These are phyloP conservation scores for Penicillium desertorum DNA, from an alignment of 495 filamentous ascomycete genomes.

Conservation along the genomic window DNA sequence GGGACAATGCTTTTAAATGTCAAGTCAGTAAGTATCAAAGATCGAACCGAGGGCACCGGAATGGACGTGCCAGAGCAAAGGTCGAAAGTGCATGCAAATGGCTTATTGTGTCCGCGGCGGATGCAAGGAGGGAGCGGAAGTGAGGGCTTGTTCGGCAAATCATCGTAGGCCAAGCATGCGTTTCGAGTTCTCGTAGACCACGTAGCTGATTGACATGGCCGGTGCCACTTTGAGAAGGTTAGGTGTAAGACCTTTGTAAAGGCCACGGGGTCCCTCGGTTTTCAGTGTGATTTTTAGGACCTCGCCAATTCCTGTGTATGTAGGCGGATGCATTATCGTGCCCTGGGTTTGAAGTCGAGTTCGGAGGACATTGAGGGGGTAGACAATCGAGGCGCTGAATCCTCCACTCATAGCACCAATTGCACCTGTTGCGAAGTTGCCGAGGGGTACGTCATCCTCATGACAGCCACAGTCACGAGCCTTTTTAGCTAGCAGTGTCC, in stretches of 20 bases:
- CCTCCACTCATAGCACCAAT: constrained; percentile 90
- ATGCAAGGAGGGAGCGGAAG: constrained; percentile 1
- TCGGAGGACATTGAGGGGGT: constrained; percentile 91
- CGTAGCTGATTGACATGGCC: constrained; percentile 94
- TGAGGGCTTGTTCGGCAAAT: constrained; percentile 16
- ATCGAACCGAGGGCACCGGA: background rate
- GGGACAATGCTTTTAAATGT: constrained; percentile 7
- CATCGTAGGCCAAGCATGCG: constrained; percentile 67
- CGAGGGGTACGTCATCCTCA: constrained; percentile 76
- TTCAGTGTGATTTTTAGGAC: constrained; percentile 77
- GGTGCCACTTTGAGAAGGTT: constrained; percentile 97
- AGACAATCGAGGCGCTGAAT: constrained; percentile 90
- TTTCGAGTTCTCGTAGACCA: constrained; percentile 97
- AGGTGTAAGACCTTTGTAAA: constrained; percentile 94
- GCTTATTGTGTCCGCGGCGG: background rate
- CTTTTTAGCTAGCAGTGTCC: constrained; percentile 63
- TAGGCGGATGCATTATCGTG: constrained; percentile 84
- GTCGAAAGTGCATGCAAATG: background rate
- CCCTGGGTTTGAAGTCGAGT: constrained; percentile 95
- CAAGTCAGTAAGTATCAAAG: constrained; percentile 2
- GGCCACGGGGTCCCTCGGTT: constrained; percentile 78
- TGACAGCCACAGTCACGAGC: constrained; percentile 68
- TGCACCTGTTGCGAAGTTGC: constrained; percentile 73
- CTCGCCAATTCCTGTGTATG: constrained; percentile 85
- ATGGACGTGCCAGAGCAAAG: background rate